Evolutionary conservation across 2,329 filamentous ascomycete genomes (phyloP).

Genomic region (Cladosporium sp.): DNA sequence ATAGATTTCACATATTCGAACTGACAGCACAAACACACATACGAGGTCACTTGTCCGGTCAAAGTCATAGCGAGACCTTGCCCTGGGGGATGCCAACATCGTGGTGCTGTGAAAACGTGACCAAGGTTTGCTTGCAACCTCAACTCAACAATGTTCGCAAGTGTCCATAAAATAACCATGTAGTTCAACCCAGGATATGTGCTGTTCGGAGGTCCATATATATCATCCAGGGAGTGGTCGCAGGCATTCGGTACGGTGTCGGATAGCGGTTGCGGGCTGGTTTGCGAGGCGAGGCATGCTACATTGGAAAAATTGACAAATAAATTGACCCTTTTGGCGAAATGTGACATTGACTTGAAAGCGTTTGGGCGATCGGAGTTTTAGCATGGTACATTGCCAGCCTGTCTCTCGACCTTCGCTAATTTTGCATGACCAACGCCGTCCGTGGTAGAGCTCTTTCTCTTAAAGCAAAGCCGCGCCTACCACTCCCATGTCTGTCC

Average conservation of each 20-base stretch:
- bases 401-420: constrained; percentile 20
- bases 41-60: not conserved
- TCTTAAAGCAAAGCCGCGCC: constrained; percentile 20
- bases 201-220: not conserved
- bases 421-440: constrained; percentile 21
- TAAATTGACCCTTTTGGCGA: constrained; percentile 15
- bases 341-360: constrained; percentile 21
- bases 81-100: not conserved
- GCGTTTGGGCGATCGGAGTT: constrained; percentile 17
- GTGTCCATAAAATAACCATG: not conserved
- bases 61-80: not conserved
- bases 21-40: not conserved
- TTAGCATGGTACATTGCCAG: constrained; percentile 19
- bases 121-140: not conserved
- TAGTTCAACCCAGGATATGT: not conserved
- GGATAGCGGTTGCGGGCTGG: not conserved
- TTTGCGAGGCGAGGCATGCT: constrained; percentile 1
- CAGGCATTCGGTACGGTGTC: constrained; percentile 4
- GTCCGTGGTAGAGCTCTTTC: constrained; percentile 19
- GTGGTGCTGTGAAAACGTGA: not conserved
- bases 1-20: not conserved
- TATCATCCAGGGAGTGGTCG: constrained; percentile 5
- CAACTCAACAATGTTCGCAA: not conserved
- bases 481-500: constrained; percentile 20
- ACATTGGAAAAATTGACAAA: constrained; percentile 8